Evolutionary conservation across 768 basidiomycete genomes (phyloP).

Genomic region (Rhizopogon vesiculosus): DNA sequence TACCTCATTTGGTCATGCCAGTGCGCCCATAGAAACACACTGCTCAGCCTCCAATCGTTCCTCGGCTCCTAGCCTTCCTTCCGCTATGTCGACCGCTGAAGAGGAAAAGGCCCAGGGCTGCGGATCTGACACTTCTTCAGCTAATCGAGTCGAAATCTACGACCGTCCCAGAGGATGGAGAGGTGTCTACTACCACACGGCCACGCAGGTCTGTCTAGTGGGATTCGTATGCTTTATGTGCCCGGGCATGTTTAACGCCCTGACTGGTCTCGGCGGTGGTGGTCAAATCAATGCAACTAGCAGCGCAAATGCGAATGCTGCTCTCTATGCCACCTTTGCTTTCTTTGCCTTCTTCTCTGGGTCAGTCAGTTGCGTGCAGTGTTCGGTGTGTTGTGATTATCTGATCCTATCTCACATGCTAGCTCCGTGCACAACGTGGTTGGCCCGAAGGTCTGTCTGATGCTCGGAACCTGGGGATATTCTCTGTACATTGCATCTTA

Average conservation of each 20-base stretch:
- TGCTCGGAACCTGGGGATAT: slow-evolving; percentile 73
- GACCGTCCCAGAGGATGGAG: slow-evolving; percentile 47
- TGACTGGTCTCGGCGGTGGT: slow-evolving; percentile 76
- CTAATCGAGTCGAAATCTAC: slow-evolving; percentile 24
- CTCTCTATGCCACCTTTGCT: slow-evolving; percentile 64
- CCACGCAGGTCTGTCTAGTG: slow-evolving; percentile 44
- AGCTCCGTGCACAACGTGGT: slow-evolving; percentile 80
- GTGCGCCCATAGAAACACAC: not conserved
- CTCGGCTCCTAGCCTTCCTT: not conserved
- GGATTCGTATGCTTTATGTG: slow-evolving; percentile 64
- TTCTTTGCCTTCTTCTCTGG: slow-evolving; percentile 65
- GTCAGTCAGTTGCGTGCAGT: slow-evolving; percentile 30
- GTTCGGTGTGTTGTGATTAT: not conserved
- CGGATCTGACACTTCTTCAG: not conserved
- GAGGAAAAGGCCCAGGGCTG: slow-evolving; percentile 3
- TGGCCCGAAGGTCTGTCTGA: slow-evolving; percentile 70
- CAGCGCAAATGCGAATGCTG: slow-evolving; percentile 64
- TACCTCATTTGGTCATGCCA: not conserved
- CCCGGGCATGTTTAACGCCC: slow-evolving; percentile 71
- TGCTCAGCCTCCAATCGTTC: not conserved
- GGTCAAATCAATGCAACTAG: slow-evolving; percentile 66
- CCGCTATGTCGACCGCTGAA: not conserved
- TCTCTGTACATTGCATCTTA: slow-evolving; percentile 71
- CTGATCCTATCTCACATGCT: not conserved
- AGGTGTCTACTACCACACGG: slow-evolving; percentile 55